Base-by-base conservation (phyloP, 345 rosid species). In the Draba incana region DNA sequence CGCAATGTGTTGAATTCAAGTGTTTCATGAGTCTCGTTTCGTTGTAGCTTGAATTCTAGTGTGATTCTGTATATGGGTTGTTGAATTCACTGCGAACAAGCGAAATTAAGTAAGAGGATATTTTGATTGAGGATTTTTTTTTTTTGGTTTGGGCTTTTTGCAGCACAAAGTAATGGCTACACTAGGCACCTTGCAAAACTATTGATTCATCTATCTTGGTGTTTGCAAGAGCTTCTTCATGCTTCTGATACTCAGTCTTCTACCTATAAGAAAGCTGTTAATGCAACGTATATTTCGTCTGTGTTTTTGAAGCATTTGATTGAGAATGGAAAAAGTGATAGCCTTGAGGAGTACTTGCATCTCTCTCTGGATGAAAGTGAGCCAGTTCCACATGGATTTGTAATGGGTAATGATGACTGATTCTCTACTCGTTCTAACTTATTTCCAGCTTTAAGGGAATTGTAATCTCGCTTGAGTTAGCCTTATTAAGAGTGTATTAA, bases 111-210 rank as follows among this genome's bases (percentile, higher is more conserved):
- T 49, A 24, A 37, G 56, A 37, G 38, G 45, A 57, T 35, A 3
- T 0, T 57, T 43, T 42, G 66, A 43, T 50, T 65, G 72, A 50
- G 44, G 2, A 42, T 61, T 3, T 42, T 49, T 30, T 61, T 31
- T 6, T 50, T 38, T 50, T 65, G 28, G 20, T 20, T 20, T 20
- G 37, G 37, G 37, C 10, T 11, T 35, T 61, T 54, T 79, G 83
- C 89, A 92, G 98, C 85, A 11, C 84, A 81, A 79, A 92, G 84
- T 66, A 92, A 95, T 65, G 69, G 74, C 47, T 73, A 58, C 70
- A 95, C 99, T 4, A 84, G 92, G 85, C 98, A 95, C 79, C 90
- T 95, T 16, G 83, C 87, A 5, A 95, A 95, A 65, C 80, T 95
- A 75, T 82, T 89, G 84, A 84, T 92, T 77, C 97, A 89, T 80